phyloP scores from a whole-genome alignment of 768 basidiomycete species.

The Chlorophyllum brunneum region DNA sequence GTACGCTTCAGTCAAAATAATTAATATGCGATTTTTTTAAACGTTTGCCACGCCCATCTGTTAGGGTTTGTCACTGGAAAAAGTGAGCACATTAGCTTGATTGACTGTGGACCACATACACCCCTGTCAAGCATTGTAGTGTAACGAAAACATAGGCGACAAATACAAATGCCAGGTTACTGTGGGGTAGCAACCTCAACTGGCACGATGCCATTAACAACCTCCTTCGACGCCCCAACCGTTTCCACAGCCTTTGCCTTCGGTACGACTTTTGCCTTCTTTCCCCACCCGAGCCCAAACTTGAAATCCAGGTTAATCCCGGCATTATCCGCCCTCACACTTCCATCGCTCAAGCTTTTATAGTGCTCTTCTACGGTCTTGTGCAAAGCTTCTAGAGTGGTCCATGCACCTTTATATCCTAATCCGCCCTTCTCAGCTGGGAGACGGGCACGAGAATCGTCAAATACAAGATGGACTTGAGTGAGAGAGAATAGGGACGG shows the following conservation, averaged over 20 bases:
- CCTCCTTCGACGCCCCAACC: slow-evolving; percentile 1
- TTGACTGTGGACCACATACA: too few relatives aligned
- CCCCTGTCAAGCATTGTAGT: too few relatives aligned
- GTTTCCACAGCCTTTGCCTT: neutral
- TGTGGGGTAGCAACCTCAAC: slow-evolving; percentile 7
- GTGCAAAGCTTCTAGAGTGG: slow-evolving; percentile 53
- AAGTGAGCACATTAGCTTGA: too few relatives aligned
- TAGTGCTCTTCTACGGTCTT: slow-evolving; percentile 51
- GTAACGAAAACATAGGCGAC: neutral
- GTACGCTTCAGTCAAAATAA: too few relatives aligned
- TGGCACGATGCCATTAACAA: slow-evolving; percentile 6
- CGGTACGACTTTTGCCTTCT: neutral
- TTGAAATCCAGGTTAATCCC: slow-evolving; percentile 11
- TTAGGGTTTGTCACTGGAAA: too few relatives aligned
- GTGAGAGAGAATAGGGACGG: slow-evolving; percentile 54
- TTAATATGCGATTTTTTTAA: too few relatives aligned
- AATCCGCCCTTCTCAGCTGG: slow-evolving; percentile 54
- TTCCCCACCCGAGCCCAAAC: slow-evolving; percentile 12
- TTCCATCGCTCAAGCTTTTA: slow-evolving; percentile 23
- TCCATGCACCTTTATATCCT: slow-evolving; percentile 59
- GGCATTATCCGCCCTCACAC: slow-evolving; percentile 11
- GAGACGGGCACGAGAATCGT: slow-evolving; percentile 61
- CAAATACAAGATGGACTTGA: slow-evolving; percentile 54
- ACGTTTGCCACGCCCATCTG: too few relatives aligned
- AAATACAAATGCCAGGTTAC: neutral